Conservation (phyloP, 495 filamentous ascomycete species). For the Podospora sp. region DNA sequence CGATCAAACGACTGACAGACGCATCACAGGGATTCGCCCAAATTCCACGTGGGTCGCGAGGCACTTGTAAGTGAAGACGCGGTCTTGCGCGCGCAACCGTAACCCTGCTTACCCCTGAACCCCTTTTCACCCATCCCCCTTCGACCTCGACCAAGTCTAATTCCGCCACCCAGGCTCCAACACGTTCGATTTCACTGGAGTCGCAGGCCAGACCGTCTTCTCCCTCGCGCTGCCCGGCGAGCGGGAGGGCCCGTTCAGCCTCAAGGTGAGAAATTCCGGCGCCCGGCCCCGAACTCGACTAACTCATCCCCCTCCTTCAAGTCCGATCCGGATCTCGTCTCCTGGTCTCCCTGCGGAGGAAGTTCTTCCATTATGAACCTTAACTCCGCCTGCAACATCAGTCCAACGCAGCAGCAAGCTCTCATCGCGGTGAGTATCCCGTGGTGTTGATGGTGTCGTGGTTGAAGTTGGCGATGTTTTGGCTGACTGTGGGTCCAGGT, state of each 20-base stretch:
- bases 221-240: neutral
- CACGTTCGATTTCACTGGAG: conserved; percentile 14
- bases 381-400: conserved; percentile 13
- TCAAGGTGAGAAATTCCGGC: neutral
- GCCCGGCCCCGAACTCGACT: neutral
- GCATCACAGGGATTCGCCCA: conserved; percentile 4
- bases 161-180: neutral
- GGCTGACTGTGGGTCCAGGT: conserved; percentile 24
- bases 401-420: conserved; percentile 5
- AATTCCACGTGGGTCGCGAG: neutral
- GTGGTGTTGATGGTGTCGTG: neutral
- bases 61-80: neutral
- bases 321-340: conserved; percentile 8
- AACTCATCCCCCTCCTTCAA: neutral
- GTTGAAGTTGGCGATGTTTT: neutral
- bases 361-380: conserved; percentile 8
- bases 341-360: conserved; percentile 12
- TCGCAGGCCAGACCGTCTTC: conserved; percentile 1
- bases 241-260: conserved; percentile 7
- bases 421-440: conserved; percentile 6
- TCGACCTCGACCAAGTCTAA: neutral
- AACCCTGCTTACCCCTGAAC: neutral
- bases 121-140: neutral
- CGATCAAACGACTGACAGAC: too few species aligned
- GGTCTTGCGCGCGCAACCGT: neutral